Evolutionary conservation across 208 protist species (phyloP), one percentile per base, ranked within the genome.

Genomic region (Herpetomonas muscarum): DNA sequence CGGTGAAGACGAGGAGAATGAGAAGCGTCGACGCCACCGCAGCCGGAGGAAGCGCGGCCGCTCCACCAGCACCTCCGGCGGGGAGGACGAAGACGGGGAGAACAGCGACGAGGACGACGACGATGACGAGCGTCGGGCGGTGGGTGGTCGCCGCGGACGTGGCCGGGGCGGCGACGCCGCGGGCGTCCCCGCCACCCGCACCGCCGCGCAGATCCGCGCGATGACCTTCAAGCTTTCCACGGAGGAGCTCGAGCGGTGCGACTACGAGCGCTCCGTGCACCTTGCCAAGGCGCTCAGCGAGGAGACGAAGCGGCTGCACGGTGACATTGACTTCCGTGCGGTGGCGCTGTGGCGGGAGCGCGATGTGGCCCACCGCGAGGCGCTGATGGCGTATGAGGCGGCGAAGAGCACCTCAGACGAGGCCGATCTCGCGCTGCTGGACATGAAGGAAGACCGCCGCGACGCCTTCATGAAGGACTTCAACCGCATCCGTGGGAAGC

Each of bases 391-490:
- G n/a, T 91, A 93, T 61, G 59, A 79, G 15, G 67, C 56, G 6
- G 64, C 74, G 25, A 89, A 84, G 55, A 55, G 45, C 6, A 24
- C 68, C 15, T 81, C 95, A 31, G 92, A 98, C 68, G 67, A 63
- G 24, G 68, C 81, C 1, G 85, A 95, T 37, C 42, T n/a, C 9
- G 58, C 68, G 26, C 70, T 96, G 41, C 32, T 59, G 13, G 60
- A 61, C 36, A 69, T 97, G 44, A 97, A 92, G 60, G 70, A 93
- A 32, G 62, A 75, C 31, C 81, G 98, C 25, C 76, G 98, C 3
- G 73, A 92, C 36, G 86, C 93, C 45, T 99, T 99, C 83, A 98
- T 99, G 96, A 64, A 59, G 2, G 98, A 97, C 39, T 99, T 99
- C 64, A 64, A 62, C n/a, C 61, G 80, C 6, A 99, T 99, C 52